Base-by-base conservation (phyloP, 352 stramenopile species). In the Phytophthora pini region DNA sequence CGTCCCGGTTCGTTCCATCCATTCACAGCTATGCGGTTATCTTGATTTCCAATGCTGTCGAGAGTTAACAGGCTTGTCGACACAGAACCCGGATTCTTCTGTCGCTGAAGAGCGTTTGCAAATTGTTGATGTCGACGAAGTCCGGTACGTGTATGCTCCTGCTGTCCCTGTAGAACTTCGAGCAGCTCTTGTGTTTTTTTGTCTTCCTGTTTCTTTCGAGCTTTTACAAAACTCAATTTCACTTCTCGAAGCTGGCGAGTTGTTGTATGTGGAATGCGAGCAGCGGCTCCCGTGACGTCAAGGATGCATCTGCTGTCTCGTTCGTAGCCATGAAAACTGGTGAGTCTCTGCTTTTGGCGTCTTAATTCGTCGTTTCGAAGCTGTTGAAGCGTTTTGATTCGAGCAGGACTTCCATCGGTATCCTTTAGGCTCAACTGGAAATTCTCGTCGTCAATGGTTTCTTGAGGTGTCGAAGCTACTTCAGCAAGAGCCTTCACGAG, bases 241-340 rank as follows among this genome's bases (percentile, higher is more conserved):
- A 61, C 26, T 38, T 76, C 67, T 38, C 67, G 67, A 41, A 72
- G 61, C 40, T 75, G 55, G 22, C 41, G 32, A 43, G 55, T 69
- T 65, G 59, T 76, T 26, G 65, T 62, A 7, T 55, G 38, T 22
- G 71, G 71, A 45, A 80, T 76, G 4, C 43, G 68, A 20, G 65
- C 49, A 13, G 68, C 68, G 34, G 36, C 52, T 0, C 74, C 74
- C 22, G 65, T 53, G 10, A 82, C 50, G 40, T 74, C 55, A 8
- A 80, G 34, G 29, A 79, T 72, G 22, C 56, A 15, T 2, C 29
- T 26, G 26, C 49, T 47, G 2, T 60, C 36, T 54, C 66, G 64
- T 34, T 67, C 45, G 34, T 68, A 75, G 39, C 72, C 65, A 4
- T 77, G 68, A 15, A 67, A 75, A 17, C 56, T 76, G 2, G 38